Percentiles rank a stretch among this genome's conserved stretches.
These are phyloP conservation scores for Jatropha podagrica DNA, from an alignment of 441 rosid species.

Conservation along the genomic window DNA sequence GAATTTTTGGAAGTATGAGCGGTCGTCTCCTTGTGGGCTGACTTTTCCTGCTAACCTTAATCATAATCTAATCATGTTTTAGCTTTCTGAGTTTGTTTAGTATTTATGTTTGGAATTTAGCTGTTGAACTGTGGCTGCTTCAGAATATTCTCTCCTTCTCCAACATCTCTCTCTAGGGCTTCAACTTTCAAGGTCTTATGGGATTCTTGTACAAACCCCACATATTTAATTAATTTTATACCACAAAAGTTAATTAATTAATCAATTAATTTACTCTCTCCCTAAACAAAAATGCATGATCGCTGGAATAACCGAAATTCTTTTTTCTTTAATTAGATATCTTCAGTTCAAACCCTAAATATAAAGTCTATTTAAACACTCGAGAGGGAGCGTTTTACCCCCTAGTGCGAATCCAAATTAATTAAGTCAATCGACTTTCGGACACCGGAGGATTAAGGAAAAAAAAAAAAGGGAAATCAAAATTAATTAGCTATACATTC, in stretches of 20 bases:
- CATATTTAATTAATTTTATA: neutral
- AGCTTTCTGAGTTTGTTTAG: slow-evolving; percentile 49
- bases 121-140: slow-evolving; percentile 75
- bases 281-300: too few species aligned
- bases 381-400: too few species aligned
- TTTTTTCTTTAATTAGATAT: too few species aligned
- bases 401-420: too few species aligned
- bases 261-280: too few species aligned
- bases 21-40: slow-evolving; percentile 83
- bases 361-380: too few species aligned
- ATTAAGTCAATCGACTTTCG: too few species aligned
- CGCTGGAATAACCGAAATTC: too few species aligned
- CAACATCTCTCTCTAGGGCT: slow-evolving; percentile 34
- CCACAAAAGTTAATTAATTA: neutral
- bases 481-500: neutral
- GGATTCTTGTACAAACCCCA: slow-evolving; percentile 31
- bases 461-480: too few species aligned
- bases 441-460: too few species aligned
- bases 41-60: slow-evolving; percentile 65
- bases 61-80: slow-evolving; percentile 89
- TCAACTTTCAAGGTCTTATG: slow-evolving; percentile 40
- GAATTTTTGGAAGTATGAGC: slow-evolving; percentile 77
- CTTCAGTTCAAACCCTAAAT: too few species aligned
- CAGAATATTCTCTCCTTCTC: slow-evolving; percentile 86
- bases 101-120: slow-evolving; percentile 64